These are phyloP conservation scores for Picea glauca DNA, from an alignment of 75 land plant genomes.

Conservation along the genomic window DNA sequence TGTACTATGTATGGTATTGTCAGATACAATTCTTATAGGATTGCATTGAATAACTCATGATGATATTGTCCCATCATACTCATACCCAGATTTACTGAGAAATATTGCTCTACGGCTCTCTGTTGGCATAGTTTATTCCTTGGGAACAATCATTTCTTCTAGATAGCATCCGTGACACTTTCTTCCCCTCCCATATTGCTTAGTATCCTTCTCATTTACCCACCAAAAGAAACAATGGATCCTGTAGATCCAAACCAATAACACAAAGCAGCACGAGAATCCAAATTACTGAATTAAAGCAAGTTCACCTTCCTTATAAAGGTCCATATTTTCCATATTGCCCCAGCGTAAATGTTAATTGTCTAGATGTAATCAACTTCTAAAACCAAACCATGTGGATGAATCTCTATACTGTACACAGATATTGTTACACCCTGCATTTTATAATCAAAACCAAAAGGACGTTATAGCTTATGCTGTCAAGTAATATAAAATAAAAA, in stretches of 20 bases:
- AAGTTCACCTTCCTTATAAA: background rate
- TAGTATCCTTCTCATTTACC: background rate
- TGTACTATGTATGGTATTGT: background rate
- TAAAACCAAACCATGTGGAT: background rate
- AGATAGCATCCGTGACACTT: background rate
- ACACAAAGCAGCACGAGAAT: background rate
- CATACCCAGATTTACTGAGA: background rate
- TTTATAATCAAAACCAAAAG: background rate
- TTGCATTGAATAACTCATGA: background rate
- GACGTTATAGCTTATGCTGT: background rate
- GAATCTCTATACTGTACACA: background rate
- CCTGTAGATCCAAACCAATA: background rate
- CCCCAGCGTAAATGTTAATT: background rate
- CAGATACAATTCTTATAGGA: background rate
- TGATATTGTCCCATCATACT: background rate
- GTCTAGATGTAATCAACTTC: background rate
- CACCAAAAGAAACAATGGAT: background rate
- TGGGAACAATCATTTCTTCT: background rate
- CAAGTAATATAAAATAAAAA: background rate
- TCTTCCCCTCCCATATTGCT: background rate
- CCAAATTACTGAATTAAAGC: background rate
- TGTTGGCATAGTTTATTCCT: background rate
- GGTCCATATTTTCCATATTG: background rate
- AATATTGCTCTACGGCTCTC: background rate
- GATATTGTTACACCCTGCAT: background rate